Percentiles rank a stretch among this genome's conserved stretches.
These are phyloP conservation scores for Malania oleifera DNA, from an alignment of 164 flowering plant species.

Conservation along the genomic window DNA sequence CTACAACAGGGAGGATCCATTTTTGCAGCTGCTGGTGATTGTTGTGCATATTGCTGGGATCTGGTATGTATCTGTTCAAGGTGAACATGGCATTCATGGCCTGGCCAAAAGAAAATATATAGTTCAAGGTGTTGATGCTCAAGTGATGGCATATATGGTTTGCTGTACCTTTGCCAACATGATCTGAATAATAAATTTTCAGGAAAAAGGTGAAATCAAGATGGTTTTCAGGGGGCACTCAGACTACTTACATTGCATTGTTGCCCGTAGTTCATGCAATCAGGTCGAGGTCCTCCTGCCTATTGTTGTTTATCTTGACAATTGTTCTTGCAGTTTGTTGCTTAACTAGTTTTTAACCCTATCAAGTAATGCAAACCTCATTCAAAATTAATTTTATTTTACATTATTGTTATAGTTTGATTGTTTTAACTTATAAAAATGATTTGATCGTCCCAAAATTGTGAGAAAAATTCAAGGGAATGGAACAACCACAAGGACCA, in stretches of 20 bases:
- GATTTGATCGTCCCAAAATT: too few species aligned
- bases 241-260: conserved; percentile 84
- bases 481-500: too few species aligned
- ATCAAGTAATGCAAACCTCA: too few species aligned
- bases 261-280: conserved; percentile 55
- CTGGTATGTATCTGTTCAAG: conserved; percentile 64
- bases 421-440: too few species aligned
- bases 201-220: conserved; percentile 75
- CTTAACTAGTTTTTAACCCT: background rate
- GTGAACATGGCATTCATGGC: conserved; percentile 19
- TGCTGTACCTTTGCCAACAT: conserved; percentile 1
- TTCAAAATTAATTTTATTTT: too few species aligned
- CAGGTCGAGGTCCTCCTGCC: conserved; percentile 46
- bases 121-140: background rate
- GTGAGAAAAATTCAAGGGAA: too few species aligned
- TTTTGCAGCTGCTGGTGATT: conserved; percentile 89
- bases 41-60: conserved; percentile 98
- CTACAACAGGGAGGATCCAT: conserved; percentile 55
- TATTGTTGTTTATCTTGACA: background rate
- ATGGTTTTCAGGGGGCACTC: conserved; percentile 81
- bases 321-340: background rate
- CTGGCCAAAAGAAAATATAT: too few species aligned
- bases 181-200: conserved; percentile 15
- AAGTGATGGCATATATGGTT: too few species aligned
- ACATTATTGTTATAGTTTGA: too few species aligned